Percentiles rank a stretch among this genome's conserved stretches.
Evolutionary conservation across 2,329 filamentous ascomycete species (phyloP).

Genomic region (Alternaria burnsii): DNA sequence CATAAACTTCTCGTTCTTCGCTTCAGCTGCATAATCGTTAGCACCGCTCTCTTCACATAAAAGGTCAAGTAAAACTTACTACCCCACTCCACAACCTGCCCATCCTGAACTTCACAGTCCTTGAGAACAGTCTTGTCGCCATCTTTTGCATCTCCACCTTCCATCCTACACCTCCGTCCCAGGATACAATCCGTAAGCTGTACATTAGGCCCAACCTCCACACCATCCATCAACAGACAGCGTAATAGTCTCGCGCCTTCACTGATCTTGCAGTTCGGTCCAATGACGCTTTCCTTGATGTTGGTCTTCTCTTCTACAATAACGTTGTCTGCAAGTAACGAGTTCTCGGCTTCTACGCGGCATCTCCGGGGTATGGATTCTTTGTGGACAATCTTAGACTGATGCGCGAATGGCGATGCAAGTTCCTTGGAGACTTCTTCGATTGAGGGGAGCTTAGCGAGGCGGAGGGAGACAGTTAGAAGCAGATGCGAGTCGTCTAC

Average conservation of each 20-base stretch:
- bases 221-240: slow-evolving; percentile 92
- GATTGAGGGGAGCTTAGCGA: slow-evolving; percentile 81
- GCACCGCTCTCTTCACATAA: not conserved
- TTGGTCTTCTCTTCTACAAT: slow-evolving; percentile 86
- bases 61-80: slow-evolving; percentile 49
- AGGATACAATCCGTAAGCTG: slow-evolving; percentile 89
- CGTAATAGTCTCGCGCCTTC: slow-evolving; percentile 86
- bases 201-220: slow-evolving; percentile 81
- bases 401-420: slow-evolving; percentile 77
- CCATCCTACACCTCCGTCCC: slow-evolving; percentile 80
- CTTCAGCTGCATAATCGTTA: slow-evolving; percentile 53
- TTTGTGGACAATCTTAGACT: slow-evolving; percentile 81
- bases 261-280: slow-evolving; percentile 84
- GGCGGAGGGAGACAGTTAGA: slow-evolving; percentile 80
- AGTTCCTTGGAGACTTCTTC: slow-evolving; percentile 65
- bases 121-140: slow-evolving; percentile 67
- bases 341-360: slow-evolving; percentile 83
- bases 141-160: slow-evolving; percentile 70
- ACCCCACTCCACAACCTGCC: slow-evolving; percentile 82
- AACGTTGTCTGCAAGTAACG: slow-evolving; percentile 86
- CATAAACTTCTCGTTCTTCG: slow-evolving; percentile 71
- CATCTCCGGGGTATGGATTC: slow-evolving; percentile 81
- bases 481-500: slow-evolving; percentile 88
- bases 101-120: slow-evolving; percentile 91
- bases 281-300: slow-evolving; percentile 92